Evolutionary conservation across 2,329 filamentous ascomycete genomes (phyloP), one percentile per base, ranked within the genome.

Genomic region (Monilinia aucupariae): DNA sequence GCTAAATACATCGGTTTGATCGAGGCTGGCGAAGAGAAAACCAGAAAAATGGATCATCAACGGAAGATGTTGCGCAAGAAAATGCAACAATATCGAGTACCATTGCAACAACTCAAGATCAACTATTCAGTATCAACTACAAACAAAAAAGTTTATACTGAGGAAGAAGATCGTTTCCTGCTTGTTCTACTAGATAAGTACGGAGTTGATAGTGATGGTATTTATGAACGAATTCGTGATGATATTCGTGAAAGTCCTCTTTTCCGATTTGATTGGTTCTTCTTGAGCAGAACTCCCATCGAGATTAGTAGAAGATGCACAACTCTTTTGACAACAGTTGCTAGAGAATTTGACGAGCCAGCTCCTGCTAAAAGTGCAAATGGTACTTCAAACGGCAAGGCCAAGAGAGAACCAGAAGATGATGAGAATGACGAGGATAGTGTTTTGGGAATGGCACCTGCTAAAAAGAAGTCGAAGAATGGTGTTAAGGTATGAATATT

Each of bases 221-320:
- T 99, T 66, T 96, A 94, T 75, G 94, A 99, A 71, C 88, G 87
- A 75, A 96, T 99, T 73, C 88, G 94, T n/a, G 93, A 97, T 68
- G 94, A 97, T 74, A 96, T 99, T 68, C 89, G 92, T 41, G 92
- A 97, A 68, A 93, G 89, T 63, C 92, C 94, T 12, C 80, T 99
- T 4, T 99, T 99, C 83, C 87, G 94, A 47, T 99, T 99, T 72
- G 94, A 99, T 75, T 99, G 96, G 96, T 99, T 99, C 80, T 97
- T 99, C 81, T 82, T 99, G 48, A 96, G 91, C 75, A 86, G 94
- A 52, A 99, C 93, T 4, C 91, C 94, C 0, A 87, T 92, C 56
- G 94, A 99, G 77, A 89, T 99, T 70, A 89, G 91, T 66, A 87
- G 94, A 70, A 86, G 96, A 59, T 97, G 94, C 78, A 96, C 90